A percentile compares a stretch with the other conserved stretches of the same genome.
These are phyloP conservation scores for Heritiera fomes DNA, from an alignment of 345 rosid genomes.

Conservation along the genomic window DNA sequence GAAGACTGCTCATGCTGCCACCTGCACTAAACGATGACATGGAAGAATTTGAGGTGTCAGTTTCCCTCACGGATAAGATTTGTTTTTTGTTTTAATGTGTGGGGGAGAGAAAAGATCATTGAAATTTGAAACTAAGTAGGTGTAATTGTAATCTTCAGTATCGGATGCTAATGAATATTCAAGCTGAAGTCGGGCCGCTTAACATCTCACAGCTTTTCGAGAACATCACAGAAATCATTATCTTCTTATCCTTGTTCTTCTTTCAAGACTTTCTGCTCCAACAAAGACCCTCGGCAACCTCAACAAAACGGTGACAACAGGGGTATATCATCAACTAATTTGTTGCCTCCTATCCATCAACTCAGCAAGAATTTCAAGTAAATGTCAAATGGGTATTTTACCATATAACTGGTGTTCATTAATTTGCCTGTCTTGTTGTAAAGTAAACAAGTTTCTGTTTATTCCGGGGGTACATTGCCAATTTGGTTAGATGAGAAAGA, in stretches of 20 bases:
- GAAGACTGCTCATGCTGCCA: background rate
- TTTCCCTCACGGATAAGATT: conserved; percentile 20
- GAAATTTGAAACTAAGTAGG: background rate
- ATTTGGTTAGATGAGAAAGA: no score
- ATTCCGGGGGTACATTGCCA: no score
- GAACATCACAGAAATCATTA: background rate
- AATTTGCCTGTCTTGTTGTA: background rate
- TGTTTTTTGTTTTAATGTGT: background rate
- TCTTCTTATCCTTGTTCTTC: conserved; percentile 23
- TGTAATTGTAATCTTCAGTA: conserved; percentile 13
- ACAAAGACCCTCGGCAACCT: conserved; percentile 36
- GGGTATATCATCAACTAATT: conserved; percentile 8
- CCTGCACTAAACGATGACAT: conserved; percentile 15
- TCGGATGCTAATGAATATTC: conserved; percentile 48
- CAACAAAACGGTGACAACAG: conserved; percentile 38
- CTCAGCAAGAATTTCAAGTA: background rate
- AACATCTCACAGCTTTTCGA: conserved; percentile 18
- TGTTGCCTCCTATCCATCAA: background rate
- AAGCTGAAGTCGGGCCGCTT: conserved; percentile 32
- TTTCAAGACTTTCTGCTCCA: conserved; percentile 45
- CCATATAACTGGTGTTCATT: background rate
- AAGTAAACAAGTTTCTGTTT: no score
- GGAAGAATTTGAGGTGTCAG: conserved; percentile 21
- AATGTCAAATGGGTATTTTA: conserved; percentile 5
- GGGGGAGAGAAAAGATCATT: background rate